Evolutionary conservation across 305 asterid genomes (phyloP), one percentile per base, ranked within the genome.

Genomic region (Coffea humblotiana): DNA sequence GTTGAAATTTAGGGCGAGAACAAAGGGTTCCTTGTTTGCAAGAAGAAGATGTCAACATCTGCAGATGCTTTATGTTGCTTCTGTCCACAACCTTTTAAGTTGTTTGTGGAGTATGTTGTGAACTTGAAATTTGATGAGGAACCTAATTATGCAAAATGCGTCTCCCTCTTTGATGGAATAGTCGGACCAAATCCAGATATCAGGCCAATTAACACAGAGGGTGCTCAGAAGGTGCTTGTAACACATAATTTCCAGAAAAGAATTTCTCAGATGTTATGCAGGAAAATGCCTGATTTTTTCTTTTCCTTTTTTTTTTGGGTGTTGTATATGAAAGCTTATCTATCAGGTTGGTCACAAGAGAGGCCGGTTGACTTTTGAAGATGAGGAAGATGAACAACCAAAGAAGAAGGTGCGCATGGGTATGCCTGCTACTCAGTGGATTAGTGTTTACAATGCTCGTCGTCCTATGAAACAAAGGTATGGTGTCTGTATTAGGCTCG

Each of bases 391-490:
- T 78, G 92, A 92, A 78, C 97, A 93, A 68, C 97, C 98, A 9
- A 91, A 89, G 82, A 95, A 95, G 94, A 95, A 88, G 82, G 89
- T 91, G 68, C 93, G 98, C 9, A 82, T 89, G 88, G 99, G 99
- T 74, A 84, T 82, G 91, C 97, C 98, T 76, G 97, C 97, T 61
- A 86, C 90, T 15, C 98, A 95, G 64, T 95, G 99, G 99, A 88
- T 93, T 80, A 91, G 93, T 85, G 88, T 95, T 66, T 95, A 93
- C 84, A 93, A 91, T 85, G 94, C 93, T 75, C 98, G 96, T 54
- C 89, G 86, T 70, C 99, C 99, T 49, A 92, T 93, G 97, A 93
- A 93, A 79, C 99, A 93, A 82, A 90, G 98, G 99, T 91, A 86
- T 74, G 14, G 37, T 67, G 63, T 61, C 65, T 73, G 3, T 27